Base-by-base conservation (phyloP, 176 grass and related monocot species). In the Musa acuminata region DNA sequence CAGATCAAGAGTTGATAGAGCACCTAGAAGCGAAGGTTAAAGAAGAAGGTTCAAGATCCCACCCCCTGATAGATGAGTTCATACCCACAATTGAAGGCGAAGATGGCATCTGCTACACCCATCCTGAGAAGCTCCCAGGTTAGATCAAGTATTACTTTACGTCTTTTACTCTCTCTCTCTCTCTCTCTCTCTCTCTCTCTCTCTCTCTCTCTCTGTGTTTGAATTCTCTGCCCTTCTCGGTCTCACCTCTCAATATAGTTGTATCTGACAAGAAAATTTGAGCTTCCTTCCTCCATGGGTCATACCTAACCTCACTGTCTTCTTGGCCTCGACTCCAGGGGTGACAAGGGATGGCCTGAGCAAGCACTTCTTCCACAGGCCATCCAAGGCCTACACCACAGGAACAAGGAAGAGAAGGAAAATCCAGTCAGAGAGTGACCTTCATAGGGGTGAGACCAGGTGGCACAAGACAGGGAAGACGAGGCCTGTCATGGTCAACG, bases 391-490 rank as follows among this genome's bases (percentile, higher is more conserved):
- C 69, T 98, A 98, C 86, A 98, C 90, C 73, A 98, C 94, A 13
- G 94, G 94, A 55, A 93, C 83, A 22, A 87, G 94, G 75, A 93
- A 98, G 82, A 85, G 94, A 62, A 88, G 94, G 55, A 98, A 89
- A 80, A 93, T 98, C 76, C 87, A 91, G 72, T 62, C 49, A n/a
- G 77, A 79, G 24, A 26, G 73, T 2, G 55, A 43, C 13, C 27
- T 48, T 20, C 29, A 74, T 19, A 62, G 69, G 35, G 85, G 84
- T 29, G 94, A 93, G 81, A 98, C 94, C 52, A 81, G 94, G 82
- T 98, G 94, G 94, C 94, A 98, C 72, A 98, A 98, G 83, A 98
- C 94, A 9, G 94, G 94, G 10, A 98, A 98, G 86, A 98, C 94
- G 21, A 71, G 84, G 52, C 88, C 90, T 19, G 86, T 98, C 14